phyloP scores from a whole-genome alignment of 2,329 filamentous ascomycete species.

The Penicillium digitatum region DNA sequence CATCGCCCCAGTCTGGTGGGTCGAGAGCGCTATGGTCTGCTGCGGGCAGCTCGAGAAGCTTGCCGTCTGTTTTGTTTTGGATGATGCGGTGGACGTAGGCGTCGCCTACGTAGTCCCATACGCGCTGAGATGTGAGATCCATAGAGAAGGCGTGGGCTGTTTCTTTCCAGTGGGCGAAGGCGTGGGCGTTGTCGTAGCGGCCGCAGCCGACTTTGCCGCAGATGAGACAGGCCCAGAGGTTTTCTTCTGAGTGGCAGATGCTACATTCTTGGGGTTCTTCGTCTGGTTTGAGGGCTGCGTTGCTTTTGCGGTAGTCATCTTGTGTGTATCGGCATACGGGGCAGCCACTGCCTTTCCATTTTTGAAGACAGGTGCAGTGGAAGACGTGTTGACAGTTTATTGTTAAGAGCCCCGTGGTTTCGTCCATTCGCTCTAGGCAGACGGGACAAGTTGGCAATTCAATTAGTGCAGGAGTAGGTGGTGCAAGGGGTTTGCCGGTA shows the following conservation, averaged over 20 bases:
- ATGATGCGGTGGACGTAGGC: constrained; percentile 95
- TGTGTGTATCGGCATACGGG: constrained; percentile 91
- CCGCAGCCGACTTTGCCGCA: constrained; percentile 92
- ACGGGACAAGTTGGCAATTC: constrained; percentile 95
- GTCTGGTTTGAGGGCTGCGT: constrained; percentile 56
- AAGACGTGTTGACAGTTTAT: constrained; percentile 98
- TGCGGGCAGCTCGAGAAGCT: constrained; percentile 81
- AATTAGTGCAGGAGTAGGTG: constrained; percentile 76
- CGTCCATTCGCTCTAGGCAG: constrained; percentile 96
- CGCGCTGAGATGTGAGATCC: constrained; percentile 87
- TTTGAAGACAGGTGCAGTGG: constrained; percentile 91
- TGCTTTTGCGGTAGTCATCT: constrained; percentile 47
- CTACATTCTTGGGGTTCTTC: constrained; percentile 59
- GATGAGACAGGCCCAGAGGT: constrained; percentile 93
- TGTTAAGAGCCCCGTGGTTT: constrained; percentile 89
- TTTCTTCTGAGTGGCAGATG: constrained; percentile 72
- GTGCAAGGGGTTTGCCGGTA: constrained; percentile 60
- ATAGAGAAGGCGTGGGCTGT: constrained; percentile 88
- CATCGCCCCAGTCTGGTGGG: constrained; percentile 44
- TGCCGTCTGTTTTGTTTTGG: constrained; percentile 86
- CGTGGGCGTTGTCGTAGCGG: constrained; percentile 88
- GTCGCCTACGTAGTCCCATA: constrained; percentile 97
- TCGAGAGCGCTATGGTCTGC: constrained; percentile 45
- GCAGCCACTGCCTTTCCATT: constrained; percentile 91
- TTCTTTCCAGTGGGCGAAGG: constrained; percentile 87